Evolutionary conservation across 202 grass and related monocot genomes (phyloP), one percentile per base, ranked within the genome.

Genomic region (Alloteropsis angusta): DNA sequence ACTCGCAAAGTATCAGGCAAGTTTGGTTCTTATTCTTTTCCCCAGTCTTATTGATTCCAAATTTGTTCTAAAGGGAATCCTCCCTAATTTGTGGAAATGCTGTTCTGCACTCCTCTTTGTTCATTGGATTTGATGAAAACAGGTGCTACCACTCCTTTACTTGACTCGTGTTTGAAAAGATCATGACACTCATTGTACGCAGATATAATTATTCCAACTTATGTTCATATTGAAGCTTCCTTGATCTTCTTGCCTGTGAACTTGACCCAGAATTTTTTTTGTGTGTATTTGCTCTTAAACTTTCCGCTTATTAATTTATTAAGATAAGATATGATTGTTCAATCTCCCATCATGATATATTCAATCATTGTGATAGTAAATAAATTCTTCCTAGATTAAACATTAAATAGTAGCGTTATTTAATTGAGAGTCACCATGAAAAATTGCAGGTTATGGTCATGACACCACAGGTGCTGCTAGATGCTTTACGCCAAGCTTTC

Each of bases 391-490:
- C 59, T 38, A 25, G 44, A 65, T 65, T 50, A 66, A 66, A 77
- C 9, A 26, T 77, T 50, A 1, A 56, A 56, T 12, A 25, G 36
- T 38, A 37, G 14, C 13, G 34, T 23, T 38, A 70, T 54, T 81
- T 76, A 23, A 25, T 84, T 80, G 60, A 17, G 23, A 88, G 47
- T 57, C 13, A 34, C 18, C 75, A 62, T 58, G 14, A 55, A 78
- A 87, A 82, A 87, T 76, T 80, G 69, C 82, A 97, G 94, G 94
- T 94, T 32, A 83, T 97, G 77, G 87, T 97, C 76, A 97, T 97
- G 94, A 94, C 89, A 59, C 94, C 94, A 74, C 87, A 94, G 78
- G 80, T 97, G 69, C 69, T 97, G 49, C 83, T 97, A 80, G 77
- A 90, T 79, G 91, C 91, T 77, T 82, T 97, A 72, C 79, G 87